Conservation (phyloP, 352 stramenopile species). For the Phytophthora hibernalis region DNA sequence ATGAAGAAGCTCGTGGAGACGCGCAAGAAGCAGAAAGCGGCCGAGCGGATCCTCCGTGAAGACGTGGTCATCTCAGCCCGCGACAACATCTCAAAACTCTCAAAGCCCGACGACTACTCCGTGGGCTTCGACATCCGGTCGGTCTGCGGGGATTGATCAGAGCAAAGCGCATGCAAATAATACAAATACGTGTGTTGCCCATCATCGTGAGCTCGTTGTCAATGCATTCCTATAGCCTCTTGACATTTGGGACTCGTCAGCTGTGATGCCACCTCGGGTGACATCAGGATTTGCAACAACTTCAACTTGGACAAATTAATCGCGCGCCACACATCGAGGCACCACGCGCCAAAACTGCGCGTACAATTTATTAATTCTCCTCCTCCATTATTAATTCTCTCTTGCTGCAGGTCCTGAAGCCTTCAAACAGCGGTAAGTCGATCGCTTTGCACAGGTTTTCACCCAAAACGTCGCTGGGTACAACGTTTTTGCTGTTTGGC, state of each 20-base stretch:
- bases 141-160: conserved; percentile 44
- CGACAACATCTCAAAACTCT: conserved; percentile 40
- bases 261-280: too few relatives aligned
- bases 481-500: conserved; percentile 3
- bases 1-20: conserved; percentile 72
- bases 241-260: too few relatives aligned
- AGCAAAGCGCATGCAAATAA: background rate
- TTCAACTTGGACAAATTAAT: too few relatives aligned
- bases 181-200: too few relatives aligned
- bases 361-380: too few relatives aligned
- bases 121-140: conserved; percentile 81
- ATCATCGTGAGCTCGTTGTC: background rate
- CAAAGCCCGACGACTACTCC: conserved; percentile 61
- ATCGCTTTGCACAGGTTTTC: conserved; percentile 11
- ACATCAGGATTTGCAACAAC: background rate
- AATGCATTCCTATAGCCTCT: too few relatives aligned
- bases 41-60: conserved; percentile 49
- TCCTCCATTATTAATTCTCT: too few relatives aligned
- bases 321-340: too few relatives aligned
- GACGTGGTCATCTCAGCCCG: background rate
- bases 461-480: conserved; percentile 25
- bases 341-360: too few relatives aligned
- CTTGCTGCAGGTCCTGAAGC: background rate
- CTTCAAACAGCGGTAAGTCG: background rate
- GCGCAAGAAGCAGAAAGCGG: conserved; percentile 68